Evolutionary conservation across 768 basidiomycete species (phyloP), one percentile per base, ranked within the genome.

Genomic region (Pleurotus salmoneostramineus): DNA sequence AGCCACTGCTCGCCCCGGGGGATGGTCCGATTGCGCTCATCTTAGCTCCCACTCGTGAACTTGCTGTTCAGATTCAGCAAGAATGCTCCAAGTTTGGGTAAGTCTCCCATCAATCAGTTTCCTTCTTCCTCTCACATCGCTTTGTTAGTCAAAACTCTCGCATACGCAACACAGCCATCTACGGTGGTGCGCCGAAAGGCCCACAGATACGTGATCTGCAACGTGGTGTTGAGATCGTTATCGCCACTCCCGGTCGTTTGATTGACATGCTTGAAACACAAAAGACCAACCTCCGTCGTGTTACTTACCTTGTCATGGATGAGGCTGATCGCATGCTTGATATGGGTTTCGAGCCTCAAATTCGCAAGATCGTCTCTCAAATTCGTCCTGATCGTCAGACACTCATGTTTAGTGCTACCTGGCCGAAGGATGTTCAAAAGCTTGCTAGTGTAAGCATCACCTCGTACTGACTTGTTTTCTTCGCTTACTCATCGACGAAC

Each of bases 281-380:
- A 69, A 97, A 97, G 77, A 98, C 95, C 17, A 98, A 98, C 73
- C 83, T 99, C 55, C 91, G 91, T 58, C 88, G 97, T 43, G 82
- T 99, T 57, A 99, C 97, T 17, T 99, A 98, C 73, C 83, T 99
- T 42, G 97, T 99, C 69, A 92, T 99, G 87, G 97, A 99, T 68
- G 97, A 99, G 74, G 97, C 97, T 46, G 97, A 99, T 78, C 93
- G 97, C 68, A 99, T 99, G 97, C 83, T 99, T 62, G 97, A 99
- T 79, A 99, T 99, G 97, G 97, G 97, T 81, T 99, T 99, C 77
- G 97, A 99, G 76, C 97, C 97, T 55, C 97, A 99, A 72, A 98
- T 99, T 69, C 83, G 95, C 69, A 98, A 98, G 77, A 98, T 99
- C 63, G 92, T 98, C 63, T 80, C 88, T 64, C 97, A 99, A 73